Evolutionary conservation across 2,329 filamentous ascomycete genomes (phyloP).

Genomic region (Tolypocladium pustulatum): DNA sequence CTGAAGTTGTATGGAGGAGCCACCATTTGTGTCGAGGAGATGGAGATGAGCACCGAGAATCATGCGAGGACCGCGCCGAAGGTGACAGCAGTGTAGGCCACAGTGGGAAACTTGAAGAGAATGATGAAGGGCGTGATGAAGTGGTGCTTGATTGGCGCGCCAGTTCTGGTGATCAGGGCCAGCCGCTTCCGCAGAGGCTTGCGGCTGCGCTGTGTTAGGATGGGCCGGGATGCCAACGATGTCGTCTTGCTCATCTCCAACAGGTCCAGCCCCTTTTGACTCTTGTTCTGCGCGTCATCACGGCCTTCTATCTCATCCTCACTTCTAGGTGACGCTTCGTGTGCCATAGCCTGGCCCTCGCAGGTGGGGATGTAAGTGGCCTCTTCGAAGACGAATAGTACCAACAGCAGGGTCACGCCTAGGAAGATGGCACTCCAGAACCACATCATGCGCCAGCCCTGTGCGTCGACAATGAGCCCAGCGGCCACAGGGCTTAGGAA

Average conservation of each 20-base stretch:
- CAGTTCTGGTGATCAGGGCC: neutral
- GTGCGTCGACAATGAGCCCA: constrained; percentile 11
- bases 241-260: neutral
- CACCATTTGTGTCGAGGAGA: neutral
- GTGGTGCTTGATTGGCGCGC: neutral
- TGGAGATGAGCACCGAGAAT: neutral
- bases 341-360: neutral
- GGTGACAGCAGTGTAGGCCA: neutral
- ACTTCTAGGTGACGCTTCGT: neutral
- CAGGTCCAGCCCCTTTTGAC: neutral
- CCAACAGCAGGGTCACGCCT: constrained; percentile 4
- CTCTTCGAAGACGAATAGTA: neutral
- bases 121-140: constrained; percentile 5
- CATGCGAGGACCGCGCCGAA: neutral
- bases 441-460: constrained; percentile 29
- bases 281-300: neutral
- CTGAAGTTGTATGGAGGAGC: constrained; percentile 19
- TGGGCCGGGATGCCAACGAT: neutral
- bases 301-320: neutral
- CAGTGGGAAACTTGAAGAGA: constrained; percentile 21
- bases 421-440: constrained; percentile 15
- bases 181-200: neutral
- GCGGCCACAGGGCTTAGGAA: constrained; percentile 19
- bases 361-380: neutral
- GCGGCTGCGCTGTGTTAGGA: no score